Evolutionary conservation across 2,329 filamentous ascomycete genomes (phyloP).

Genomic region (Phaeosphaeriaceae sp.): DNA sequence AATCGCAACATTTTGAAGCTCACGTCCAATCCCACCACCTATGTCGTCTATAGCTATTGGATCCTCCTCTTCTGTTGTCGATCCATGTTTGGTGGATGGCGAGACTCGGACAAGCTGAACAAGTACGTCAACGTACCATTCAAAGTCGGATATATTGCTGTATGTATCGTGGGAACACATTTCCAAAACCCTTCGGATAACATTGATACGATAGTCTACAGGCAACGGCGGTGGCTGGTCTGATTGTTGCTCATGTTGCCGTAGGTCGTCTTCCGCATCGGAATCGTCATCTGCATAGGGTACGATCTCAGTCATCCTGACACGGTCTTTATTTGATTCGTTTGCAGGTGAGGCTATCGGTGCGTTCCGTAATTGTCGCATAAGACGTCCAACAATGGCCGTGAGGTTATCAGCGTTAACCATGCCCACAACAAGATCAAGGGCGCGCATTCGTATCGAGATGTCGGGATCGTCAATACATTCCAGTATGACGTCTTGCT

Average conservation of each 20-base stretch:
- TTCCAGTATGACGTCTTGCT: conserved; percentile 94
- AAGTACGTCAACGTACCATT: conserved; percentile 94
- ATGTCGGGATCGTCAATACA: conserved; percentile 97
- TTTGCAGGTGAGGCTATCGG: conserved; percentile 60
- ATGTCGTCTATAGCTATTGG: conserved; percentile 51
- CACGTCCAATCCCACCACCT: conserved; percentile 77
- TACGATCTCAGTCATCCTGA: conserved; percentile 50
- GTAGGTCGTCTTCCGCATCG: conserved; percentile 61
- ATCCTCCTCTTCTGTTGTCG: conserved; percentile 33
- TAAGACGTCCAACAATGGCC: conserved; percentile 81
- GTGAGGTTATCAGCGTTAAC: conserved; percentile 86
- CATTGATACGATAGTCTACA: conserved; percentile 82
- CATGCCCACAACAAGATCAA: conserved; percentile 93
- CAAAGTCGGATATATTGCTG: conserved; percentile 83
- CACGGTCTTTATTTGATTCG: conserved; percentile 56
- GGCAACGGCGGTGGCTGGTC: conserved; percentile 69
- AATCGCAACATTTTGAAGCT: conserved; percentile 88
- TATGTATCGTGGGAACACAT: conserved; percentile 95
- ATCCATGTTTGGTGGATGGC: conserved; percentile 55
- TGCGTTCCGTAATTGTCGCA: conserved; percentile 78
- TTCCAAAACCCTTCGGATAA: conserved; percentile 80
- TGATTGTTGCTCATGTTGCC: conserved; percentile 57
- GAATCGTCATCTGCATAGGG: conserved; percentile 64
- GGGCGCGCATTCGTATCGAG: conserved; percentile 89
- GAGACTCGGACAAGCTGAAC: conserved; percentile 79